Evolutionary conservation across 768 basidiomycete species (phyloP).

Genomic region (Dentipellis sp.): DNA sequence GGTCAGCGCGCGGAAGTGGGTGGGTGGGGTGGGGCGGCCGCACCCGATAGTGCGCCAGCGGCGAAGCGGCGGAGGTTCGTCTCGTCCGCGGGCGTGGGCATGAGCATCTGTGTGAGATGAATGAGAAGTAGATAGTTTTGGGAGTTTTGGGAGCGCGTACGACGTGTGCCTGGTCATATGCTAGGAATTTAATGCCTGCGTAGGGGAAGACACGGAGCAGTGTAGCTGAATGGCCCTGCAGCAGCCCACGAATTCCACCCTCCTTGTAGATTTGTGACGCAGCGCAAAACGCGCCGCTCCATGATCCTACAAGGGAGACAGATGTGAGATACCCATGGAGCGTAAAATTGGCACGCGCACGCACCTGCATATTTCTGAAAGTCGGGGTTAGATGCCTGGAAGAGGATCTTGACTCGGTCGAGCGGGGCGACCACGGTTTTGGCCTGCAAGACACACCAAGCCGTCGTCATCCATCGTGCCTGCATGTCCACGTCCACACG

Average conservation of each 20-base stretch:
- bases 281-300: conserved; percentile 78
- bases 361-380: conserved; percentile 88
- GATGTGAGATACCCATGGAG: background rate
- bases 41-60: conserved; percentile 85
- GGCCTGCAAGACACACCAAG: conserved; percentile 40
- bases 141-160: conserved; percentile 30
- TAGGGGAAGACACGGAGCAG: conserved; percentile 93
- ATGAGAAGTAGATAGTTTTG: background rate
- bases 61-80: conserved; percentile 74
- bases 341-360: conserved; percentile 12
- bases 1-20: background rate
- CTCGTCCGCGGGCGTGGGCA: conserved; percentile 74
- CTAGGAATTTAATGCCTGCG: conserved; percentile 95
- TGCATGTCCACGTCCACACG: conserved; percentile 11
- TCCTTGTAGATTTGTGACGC: conserved; percentile 60
- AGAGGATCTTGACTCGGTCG: conserved; percentile 97
- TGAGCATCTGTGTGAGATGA: conserved; percentile 48
- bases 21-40: conserved; percentile 12
- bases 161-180: conserved; percentile 81
- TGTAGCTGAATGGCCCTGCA: conserved; percentile 96
- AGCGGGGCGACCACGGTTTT: conserved; percentile 93
- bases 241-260: conserved; percentile 67
- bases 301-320: conserved; percentile 54
- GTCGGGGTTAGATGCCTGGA: conserved; percentile 94
- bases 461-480: background rate